These are phyloP conservation scores for Penicillium nordicum DNA, from an alignment of 2,329 filamentous ascomycete genomes.

Conservation along the genomic window DNA sequence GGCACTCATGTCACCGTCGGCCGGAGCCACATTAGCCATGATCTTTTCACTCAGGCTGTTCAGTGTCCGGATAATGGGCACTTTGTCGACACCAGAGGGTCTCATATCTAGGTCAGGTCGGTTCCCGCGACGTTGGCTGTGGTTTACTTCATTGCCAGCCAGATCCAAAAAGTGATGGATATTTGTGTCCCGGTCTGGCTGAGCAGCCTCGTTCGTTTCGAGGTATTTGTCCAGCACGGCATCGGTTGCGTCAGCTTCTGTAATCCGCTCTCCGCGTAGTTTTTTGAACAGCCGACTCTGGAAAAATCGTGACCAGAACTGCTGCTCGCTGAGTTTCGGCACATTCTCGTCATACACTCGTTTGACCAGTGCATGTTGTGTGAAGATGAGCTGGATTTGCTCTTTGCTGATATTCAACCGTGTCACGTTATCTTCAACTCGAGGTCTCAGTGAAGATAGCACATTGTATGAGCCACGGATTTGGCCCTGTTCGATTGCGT, in stretches of 20 bases:
- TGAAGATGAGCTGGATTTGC: slow-evolving; percentile 89
- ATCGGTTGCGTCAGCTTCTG: slow-evolving; percentile 72
- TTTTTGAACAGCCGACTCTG: slow-evolving; percentile 86
- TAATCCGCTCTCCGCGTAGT: slow-evolving; percentile 81
- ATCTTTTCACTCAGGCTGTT: slow-evolving; percentile 93
- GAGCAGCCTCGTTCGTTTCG: slow-evolving; percentile 62
- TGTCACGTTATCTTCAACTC: slow-evolving; percentile 68
- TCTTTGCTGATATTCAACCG: slow-evolving; percentile 85
- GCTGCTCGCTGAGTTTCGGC: slow-evolving; percentile 69
- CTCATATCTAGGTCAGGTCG: slow-evolving; percentile 87
- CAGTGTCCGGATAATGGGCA: slow-evolving; percentile 82
- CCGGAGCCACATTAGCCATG: slow-evolving; percentile 78
- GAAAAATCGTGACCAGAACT: slow-evolving; percentile 95
- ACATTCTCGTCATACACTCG: slow-evolving; percentile 92
- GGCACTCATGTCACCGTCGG: slow-evolving; percentile 65
- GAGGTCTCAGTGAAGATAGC: slow-evolving; percentile 80
- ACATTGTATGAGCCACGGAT: slow-evolving; percentile 90
- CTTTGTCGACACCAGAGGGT: slow-evolving; percentile 67
- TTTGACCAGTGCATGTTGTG: slow-evolving; percentile 86
- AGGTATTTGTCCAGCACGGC: slow-evolving; percentile 83
- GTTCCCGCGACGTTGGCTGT: slow-evolving; percentile 83
- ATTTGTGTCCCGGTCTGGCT: slow-evolving; percentile 52
- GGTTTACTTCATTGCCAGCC: slow-evolving; percentile 91
- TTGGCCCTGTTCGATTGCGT: slow-evolving; percentile 85
- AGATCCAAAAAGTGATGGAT: slow-evolving; percentile 89